Base-by-base conservation (phyloP, 306 rosid genomes). In the Vachellia collinsii region DNA sequence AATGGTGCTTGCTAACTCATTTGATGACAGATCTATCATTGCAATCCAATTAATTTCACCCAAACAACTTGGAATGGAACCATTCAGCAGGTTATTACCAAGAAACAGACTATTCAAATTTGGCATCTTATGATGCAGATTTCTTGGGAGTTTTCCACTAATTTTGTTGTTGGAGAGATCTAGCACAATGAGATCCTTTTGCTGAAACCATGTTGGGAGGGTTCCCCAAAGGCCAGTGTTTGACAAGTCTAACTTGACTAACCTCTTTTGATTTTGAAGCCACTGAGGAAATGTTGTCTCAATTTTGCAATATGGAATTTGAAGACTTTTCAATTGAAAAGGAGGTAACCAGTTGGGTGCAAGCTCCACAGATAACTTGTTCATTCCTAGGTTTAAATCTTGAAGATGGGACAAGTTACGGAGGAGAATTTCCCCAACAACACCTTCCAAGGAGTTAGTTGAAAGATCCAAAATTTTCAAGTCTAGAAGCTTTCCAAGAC, bases 31-130 rank as follows among this genome's bases (percentile, higher is more conserved):
- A 20, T 56, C 63, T 3, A 56, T 56, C 36, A 58, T 22, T 61
- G 0, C 3, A 23, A 23, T 11, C 3, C 2, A 0, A 1, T 11
- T 0, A 23, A 0, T 0, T 61, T 61, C 19, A 23, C 37, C 66
- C 38, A 61, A 61, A 22, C 66, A 61, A 17, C 8, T 25, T 5
- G 66, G 66, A 25, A 61, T 61, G 1, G 38, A 61, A 61, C 17
- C 66, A 61, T 61, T 25, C 36, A 61, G 11, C 23, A 23, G 19
- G 66, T 25, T 61, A 11, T 61, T 25, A 4, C 39, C 39, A 23
- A 61, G 17, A 0, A 25, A 61, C 0, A 61, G 6, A 9, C 37
- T 23, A 23, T 2, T 1, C 19, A 61, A 61, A 11, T 5, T 1
- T 11, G 38, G 66, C 38, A 11, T 25, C 66, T 4, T 23, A 10